A percentile compares a stretch with the other conserved stretches of the same genome.
Evolutionary conservation across 2,329 filamentous ascomycete species (phyloP).

Genomic region (Zarea fungicola): DNA sequence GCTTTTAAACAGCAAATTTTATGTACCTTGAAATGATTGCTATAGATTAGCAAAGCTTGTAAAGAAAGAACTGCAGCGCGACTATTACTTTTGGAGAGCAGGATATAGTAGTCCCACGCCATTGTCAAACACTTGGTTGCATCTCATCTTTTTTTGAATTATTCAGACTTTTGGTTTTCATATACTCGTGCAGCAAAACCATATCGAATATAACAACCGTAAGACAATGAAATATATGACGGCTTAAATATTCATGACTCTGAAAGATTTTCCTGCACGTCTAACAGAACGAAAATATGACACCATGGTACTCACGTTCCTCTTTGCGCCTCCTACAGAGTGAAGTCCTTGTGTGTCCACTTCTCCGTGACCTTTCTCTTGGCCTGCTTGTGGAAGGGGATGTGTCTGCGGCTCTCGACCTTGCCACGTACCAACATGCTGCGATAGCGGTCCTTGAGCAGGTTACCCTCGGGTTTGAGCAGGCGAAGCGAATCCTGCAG

Average conservation of each 20-base stretch:
- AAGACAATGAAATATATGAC: not conserved
- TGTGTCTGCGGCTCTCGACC: constrained; percentile 73
- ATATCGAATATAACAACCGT: constrained; percentile 2
- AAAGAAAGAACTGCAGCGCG: not conserved
- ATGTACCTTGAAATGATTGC: not conserved
- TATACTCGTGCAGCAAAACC: not conserved
- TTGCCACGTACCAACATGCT: constrained; percentile 85
- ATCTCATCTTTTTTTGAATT: not conserved
- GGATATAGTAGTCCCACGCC: no score
- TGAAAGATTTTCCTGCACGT: not conserved
- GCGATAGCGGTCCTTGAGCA: constrained; percentile 86
- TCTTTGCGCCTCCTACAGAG: constrained; percentile 18
- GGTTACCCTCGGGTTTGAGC: constrained; percentile 91
- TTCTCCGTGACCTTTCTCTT: constrained; percentile 85
- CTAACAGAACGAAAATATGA: not conserved
- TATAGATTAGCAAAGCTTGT: not conserved
- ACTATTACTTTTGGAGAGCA: not conserved
- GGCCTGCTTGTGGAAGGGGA: constrained; percentile 76
- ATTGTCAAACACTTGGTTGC: not conserved
- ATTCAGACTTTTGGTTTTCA: no score
- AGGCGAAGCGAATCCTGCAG: constrained; percentile 74
- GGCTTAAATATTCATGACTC: not conserved
- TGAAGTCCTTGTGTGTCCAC: constrained; percentile 95
- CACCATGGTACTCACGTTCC: not conserved
- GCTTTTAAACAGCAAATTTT: constrained; percentile 20